phyloP scores from a whole-genome alignment of 1,284 basidiomycete genomes.

The Irpex sp. region DNA sequence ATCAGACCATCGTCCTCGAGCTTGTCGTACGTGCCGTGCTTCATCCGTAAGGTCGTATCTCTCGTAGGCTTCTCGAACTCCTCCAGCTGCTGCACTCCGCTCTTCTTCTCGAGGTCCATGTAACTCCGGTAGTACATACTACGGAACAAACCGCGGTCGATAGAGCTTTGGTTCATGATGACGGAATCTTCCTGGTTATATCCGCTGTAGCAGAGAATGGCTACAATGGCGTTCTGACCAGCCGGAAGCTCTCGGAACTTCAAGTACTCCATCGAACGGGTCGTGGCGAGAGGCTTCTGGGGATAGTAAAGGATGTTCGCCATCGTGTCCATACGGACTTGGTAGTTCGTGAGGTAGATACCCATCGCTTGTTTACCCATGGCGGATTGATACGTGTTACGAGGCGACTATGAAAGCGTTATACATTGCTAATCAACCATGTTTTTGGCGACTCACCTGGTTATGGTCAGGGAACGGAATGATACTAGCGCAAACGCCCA shows the following conservation, averaged over 20 bases:
- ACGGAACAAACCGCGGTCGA: constrained; percentile 97
- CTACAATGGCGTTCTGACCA: constrained; percentile 97
- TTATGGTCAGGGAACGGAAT: constrained; percentile 99
- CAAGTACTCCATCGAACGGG: constrained; percentile 98
- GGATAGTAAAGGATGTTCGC: constrained; percentile 98
- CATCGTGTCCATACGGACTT: constrained; percentile 99
- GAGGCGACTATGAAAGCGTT: constrained; percentile 70
- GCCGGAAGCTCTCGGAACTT: constrained; percentile 97
- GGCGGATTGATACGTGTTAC: constrained; percentile 99
- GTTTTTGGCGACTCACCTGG: constrained; percentile 55
- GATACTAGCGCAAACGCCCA: constrained; percentile 97
- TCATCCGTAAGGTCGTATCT: constrained; percentile 93
- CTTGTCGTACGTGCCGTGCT: constrained; percentile 98
- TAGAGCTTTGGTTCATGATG: constrained; percentile 99
- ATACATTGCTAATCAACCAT: constrained; percentile 9
- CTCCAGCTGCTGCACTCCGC: constrained; percentile 88
- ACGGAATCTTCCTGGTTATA: constrained; percentile 99
- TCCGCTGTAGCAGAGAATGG: constrained; percentile 97
- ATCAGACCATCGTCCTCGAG: constrained; percentile 95
- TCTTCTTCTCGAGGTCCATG: constrained; percentile 98
- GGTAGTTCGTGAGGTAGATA: constrained; percentile 95
- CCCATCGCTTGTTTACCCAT: constrained; percentile 99
- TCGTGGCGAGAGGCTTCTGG: constrained; percentile 97
- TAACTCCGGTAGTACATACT: constrained; percentile 99
- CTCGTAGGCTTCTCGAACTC: constrained; percentile 97